Evolutionary conservation across 75 land plant species (phyloP).

Genomic region (Sequoiadendron giganteum): DNA sequence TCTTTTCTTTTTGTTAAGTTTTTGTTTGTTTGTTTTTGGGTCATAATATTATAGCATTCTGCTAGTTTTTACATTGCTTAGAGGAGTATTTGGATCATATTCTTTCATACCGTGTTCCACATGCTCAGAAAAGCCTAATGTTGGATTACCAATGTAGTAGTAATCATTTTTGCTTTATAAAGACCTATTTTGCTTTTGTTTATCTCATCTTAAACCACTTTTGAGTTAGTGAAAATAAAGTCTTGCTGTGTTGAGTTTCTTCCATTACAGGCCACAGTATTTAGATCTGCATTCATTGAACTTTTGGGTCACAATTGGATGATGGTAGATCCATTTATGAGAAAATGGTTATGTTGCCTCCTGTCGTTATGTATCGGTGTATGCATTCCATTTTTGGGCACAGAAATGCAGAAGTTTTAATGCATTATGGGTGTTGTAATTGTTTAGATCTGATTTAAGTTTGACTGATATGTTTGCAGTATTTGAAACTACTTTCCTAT

Average conservation of each 20-base stretch:
- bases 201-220: neutral
- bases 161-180: neutral
- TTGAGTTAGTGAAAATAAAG: neutral
- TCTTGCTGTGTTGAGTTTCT: neutral
- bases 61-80: neutral
- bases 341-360: neutral
- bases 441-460: neutral
- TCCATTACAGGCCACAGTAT: neutral
- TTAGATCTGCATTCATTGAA: neutral
- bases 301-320: neutral
- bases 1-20: neutral
- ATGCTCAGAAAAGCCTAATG: neutral
- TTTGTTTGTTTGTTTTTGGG: neutral
- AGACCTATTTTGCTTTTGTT: neutral
- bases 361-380: neutral
- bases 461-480: neutral
- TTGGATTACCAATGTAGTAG: neutral
- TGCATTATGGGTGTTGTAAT: neutral
- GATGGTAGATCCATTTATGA: neutral
- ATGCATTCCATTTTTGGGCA: neutral
- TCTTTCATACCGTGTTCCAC: neutral
- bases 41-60: neutral
- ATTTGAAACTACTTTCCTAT: neutral
- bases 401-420: neutral
- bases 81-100: neutral